Conservation (phyloP, 495 filamentous ascomycete species). For the Lasiosphaeria miniovina region DNA sequence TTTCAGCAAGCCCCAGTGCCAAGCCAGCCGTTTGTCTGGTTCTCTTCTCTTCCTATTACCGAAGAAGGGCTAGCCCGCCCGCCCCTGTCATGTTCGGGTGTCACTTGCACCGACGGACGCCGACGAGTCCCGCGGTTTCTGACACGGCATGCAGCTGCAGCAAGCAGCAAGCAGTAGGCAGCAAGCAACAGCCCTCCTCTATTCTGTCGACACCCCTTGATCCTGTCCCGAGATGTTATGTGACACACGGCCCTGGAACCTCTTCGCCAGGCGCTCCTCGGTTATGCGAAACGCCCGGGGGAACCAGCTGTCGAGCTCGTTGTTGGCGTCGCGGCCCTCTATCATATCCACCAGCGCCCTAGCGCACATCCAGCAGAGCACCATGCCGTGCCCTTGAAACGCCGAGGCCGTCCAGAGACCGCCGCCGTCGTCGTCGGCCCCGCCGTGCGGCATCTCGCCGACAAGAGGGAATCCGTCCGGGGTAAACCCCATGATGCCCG, state of each 20-base stretch:
- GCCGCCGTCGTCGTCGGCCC: constrained; percentile 48
- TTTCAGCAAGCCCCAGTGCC: too few relatives aligned
- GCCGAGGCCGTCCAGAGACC: constrained; percentile 13
- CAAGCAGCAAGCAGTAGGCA: too few relatives aligned
- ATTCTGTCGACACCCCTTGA: too few relatives aligned
- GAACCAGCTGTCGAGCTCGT: constrained; percentile 46
- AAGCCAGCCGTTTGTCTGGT: too few relatives aligned
- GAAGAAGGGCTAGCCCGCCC: too few relatives aligned
- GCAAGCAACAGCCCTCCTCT: too few relatives aligned
- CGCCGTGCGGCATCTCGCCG: constrained; percentile 41
- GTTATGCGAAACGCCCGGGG: constrained; percentile 47
- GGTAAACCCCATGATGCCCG: constrained; percentile 59
- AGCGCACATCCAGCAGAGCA: constrained; percentile 55
- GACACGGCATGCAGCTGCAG: too few relatives aligned
- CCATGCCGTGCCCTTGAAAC: constrained; percentile 62
- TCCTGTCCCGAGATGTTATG: too few relatives aligned
- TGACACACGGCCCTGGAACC: constrained; percentile 38
- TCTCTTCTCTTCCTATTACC: too few relatives aligned
- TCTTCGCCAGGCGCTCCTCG: constrained; percentile 41
- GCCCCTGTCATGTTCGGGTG: too few relatives aligned
- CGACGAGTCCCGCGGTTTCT: too few relatives aligned
- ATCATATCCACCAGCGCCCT: constrained; percentile 53
- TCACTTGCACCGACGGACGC: too few relatives aligned
- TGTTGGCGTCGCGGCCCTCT: constrained; percentile 33
- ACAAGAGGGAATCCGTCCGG: constrained; percentile 58